Conservation (phyloP, 1,139 yeast species). For the Tardiomyces depauwii region DNA sequence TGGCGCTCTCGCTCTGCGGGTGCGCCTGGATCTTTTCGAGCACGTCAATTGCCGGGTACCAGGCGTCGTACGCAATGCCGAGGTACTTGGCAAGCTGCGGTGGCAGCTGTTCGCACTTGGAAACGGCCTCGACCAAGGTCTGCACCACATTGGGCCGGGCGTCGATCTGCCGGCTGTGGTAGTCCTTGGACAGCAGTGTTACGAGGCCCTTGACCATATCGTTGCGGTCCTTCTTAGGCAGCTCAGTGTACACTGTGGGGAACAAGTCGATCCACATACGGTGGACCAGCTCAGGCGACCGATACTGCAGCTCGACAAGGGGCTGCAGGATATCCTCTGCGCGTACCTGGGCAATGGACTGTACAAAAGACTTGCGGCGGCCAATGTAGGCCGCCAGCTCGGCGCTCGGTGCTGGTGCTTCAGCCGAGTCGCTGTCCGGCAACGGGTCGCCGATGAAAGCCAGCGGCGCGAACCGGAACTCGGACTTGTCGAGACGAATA, state of each 20-base stretch:
- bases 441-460: constrained; percentile 33
- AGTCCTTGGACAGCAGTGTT: constrained; percentile 74
- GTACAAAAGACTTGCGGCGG: constrained; percentile 43
- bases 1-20: constrained; percentile 55
- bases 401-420: not conserved
- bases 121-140: constrained; percentile 68
- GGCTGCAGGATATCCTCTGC: constrained; percentile 60
- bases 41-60: constrained; percentile 82
- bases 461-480: constrained; percentile 47
- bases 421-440: constrained; percentile 6
- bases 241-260: constrained; percentile 64
- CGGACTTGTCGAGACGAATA: constrained; percentile 36
- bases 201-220: constrained; percentile 77
- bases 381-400: constrained; percentile 30
- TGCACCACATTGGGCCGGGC: constrained; percentile 81
- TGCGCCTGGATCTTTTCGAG: constrained; percentile 65
- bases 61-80: constrained; percentile 78
- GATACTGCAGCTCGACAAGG: constrained; percentile 70
- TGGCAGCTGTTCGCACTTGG: constrained; percentile 61
- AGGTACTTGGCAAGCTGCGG: constrained; percentile 88
- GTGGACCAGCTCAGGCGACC: constrained; percentile 69
- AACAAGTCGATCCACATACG: constrained; percentile 78
- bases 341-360: constrained; percentile 32
- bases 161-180: constrained; percentile 81
- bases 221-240: constrained; percentile 69